These are phyloP conservation scores for Citrus unshiu DNA, from an alignment of 345 rosid species.

Conservation along the genomic window DNA sequence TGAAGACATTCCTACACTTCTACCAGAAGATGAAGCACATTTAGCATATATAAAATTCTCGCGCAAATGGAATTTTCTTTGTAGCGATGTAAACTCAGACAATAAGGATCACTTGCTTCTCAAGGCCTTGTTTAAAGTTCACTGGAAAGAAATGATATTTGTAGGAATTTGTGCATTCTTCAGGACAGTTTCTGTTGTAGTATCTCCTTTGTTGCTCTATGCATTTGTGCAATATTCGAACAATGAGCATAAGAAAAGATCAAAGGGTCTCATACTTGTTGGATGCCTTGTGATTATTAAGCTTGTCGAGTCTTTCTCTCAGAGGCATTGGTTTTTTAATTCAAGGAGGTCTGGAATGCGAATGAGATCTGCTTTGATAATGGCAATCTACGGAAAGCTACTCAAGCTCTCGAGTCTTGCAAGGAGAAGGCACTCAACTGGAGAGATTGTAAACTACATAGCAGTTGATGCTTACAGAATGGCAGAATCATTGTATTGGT, in stretches of 20 bases:
- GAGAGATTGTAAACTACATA: conserved; percentile 73
- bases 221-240: conserved; percentile 58
- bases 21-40: conserved; percentile 52
- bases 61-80: conserved; percentile 36
- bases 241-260: conserved; percentile 31
- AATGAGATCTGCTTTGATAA: conserved; percentile 74
- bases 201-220: conserved; percentile 60
- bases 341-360: conserved; percentile 71
- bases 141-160: conserved; percentile 46
- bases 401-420: conserved; percentile 61
- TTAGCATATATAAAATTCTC: conserved; percentile 51
- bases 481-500: conserved; percentile 83
- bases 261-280: conserved; percentile 43
- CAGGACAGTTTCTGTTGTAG: conserved; percentile 43
- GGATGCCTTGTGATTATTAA: conserved; percentile 47
- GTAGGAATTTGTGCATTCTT: conserved; percentile 45
- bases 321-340: conserved; percentile 65
- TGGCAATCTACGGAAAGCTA: conserved; percentile 60
- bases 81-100: conserved; percentile 20
- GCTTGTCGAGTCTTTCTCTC: conserved; percentile 61
- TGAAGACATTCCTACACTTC: conserved; percentile 58
- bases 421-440: conserved; percentile 63
- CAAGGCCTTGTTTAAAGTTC: conserved; percentile 40
- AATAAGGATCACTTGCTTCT: conserved; percentile 40
- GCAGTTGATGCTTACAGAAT: conserved; percentile 77